A percentile compares a stretch with the other conserved stretches of the same genome.
phyloP scores from a whole-genome alignment of 352 stramenopile genomes.

The Pythium scleroteichum region DNA sequence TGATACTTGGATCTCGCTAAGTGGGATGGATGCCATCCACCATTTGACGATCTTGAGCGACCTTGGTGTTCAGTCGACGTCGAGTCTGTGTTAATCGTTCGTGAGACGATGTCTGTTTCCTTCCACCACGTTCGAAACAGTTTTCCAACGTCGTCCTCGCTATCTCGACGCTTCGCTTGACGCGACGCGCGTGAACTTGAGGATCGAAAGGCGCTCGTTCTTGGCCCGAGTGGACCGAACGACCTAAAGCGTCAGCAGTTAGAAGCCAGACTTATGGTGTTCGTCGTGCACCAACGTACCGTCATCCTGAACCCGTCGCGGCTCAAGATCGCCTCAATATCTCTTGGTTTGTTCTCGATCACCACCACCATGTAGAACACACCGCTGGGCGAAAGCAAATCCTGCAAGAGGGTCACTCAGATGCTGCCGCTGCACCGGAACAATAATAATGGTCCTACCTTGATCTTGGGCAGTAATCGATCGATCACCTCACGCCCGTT shows the following conservation, averaged over 20 bases:
- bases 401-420: too few species aligned
- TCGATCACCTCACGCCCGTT: constrained; percentile 96
- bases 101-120: neutral
- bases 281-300: constrained; percentile 34
- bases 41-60: neutral
- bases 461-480: constrained; percentile 91
- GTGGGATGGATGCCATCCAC: neutral
- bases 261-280: neutral
- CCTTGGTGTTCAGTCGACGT: neutral
- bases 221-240: constrained; percentile 65
- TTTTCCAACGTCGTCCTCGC: neutral
- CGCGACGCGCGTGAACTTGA: constrained; percentile 54
- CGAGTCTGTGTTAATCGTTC: constrained; percentile 2
- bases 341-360: constrained; percentile 95
- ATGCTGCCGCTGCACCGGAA: too few species aligned
- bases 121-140: neutral
- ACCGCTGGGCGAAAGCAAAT: constrained; percentile 76
- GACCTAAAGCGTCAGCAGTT: constrained; percentile 32
- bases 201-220: constrained; percentile 76
- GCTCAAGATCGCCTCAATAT: constrained; percentile 85
- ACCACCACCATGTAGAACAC: constrained; percentile 98
- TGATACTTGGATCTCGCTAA: too few species aligned
- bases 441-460: constrained; percentile 28
- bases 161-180: neutral
- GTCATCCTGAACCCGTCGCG: constrained; percentile 69